Percentiles rank a stretch among this genome's conserved stretches.
phyloP scores from a whole-genome alignment of 106 monocot genomes.

The Phalaenopsis equestris region DNA sequence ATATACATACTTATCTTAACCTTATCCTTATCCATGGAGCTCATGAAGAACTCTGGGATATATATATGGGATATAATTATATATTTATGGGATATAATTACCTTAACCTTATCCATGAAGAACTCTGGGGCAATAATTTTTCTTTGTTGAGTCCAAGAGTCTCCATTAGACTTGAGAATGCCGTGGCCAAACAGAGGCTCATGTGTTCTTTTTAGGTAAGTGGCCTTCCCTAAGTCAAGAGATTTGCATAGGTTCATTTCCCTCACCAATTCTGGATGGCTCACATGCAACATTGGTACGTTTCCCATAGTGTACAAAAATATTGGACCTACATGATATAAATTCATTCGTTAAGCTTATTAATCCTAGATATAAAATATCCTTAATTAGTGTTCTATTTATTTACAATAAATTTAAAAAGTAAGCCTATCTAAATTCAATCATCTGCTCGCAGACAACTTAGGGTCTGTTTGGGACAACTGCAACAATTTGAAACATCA shows the following conservation, averaged over 20 bases:
- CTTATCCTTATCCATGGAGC: too few species aligned
- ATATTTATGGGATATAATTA: neutral
- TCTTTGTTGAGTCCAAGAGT: constrained; percentile 54
- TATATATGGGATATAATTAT: neutral
- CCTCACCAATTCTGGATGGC: constrained; percentile 42
- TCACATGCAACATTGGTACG: constrained; percentile 31
- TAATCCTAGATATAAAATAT: too few species aligned
- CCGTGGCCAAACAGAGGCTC: constrained; percentile 60
- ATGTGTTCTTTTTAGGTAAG: constrained; percentile 32
- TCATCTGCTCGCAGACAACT: too few species aligned
- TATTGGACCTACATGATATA: constrained; percentile 25
- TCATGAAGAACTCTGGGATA: constrained; percentile 60
- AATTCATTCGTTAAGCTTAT: neutral
- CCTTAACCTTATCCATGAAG: constrained; percentile 72
- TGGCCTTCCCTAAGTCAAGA: constrained; percentile 55
- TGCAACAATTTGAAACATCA: too few species aligned
- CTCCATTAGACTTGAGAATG: constrained; percentile 53
- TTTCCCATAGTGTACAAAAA: constrained; percentile 50
- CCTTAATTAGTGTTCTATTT: too few species aligned
- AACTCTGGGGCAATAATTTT: constrained; percentile 78
- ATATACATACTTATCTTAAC: constrained; percentile 24
- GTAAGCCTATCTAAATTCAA: too few species aligned
- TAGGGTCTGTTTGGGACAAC: too few species aligned
- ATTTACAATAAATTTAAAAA: too few species aligned
- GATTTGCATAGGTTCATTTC: constrained; percentile 53